Evolutionary conservation across 805 yeast species (phyloP), one percentile per base, ranked within the genome.

Genomic region (Zygoascus tannicola): DNA sequence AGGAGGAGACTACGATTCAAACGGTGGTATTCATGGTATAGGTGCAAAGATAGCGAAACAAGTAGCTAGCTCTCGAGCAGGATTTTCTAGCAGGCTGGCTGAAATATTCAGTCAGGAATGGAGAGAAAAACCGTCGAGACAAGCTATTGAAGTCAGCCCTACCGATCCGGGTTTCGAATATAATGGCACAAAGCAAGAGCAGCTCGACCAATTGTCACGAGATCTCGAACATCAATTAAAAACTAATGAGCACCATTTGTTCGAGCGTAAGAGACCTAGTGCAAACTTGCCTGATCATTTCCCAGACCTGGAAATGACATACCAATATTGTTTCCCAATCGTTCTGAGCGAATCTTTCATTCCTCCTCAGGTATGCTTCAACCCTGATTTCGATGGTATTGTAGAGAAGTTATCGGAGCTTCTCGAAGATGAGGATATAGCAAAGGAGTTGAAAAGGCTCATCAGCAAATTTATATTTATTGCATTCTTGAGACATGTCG

Each of bases 1-100:
- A n/a, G 64, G 64, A 5, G 59, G 60, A 16, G 64, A 59, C 35
- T 59, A 57, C 45, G 49, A 45, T 21, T 30, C 41, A 10, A 18
- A 32, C 14, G 10, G 12, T 26, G 62, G 62, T 15, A 44, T 54
- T 5, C 32, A 22, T 5, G 43, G 54, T 4, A 23, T 59, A 0
- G 64, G 63, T 15, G 33, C 22, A 12, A 43, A 38, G 22, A 32
- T 38, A 1, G 57, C 58, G 10, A 32, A 32, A 20, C 50, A 46
- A 23, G 35, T 47, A 2, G 41, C 52, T 5, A 38, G 40, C 12
- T 40, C 44, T 3, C 18, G 32, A 2, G 48, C 56, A 4, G 50
- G 54, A 5, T 47, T 53, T 38, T 51, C 55, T 12, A 33, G 35
- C 21, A 49, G 52, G 16, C 49, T 55, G 4, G 47, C 37, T 4